A percentile compares a stretch with the other conserved stretches of the same genome.
phyloP scores from a whole-genome alignment of 306 rosid genomes.

The Sphenostylis stenocarpa region DNA sequence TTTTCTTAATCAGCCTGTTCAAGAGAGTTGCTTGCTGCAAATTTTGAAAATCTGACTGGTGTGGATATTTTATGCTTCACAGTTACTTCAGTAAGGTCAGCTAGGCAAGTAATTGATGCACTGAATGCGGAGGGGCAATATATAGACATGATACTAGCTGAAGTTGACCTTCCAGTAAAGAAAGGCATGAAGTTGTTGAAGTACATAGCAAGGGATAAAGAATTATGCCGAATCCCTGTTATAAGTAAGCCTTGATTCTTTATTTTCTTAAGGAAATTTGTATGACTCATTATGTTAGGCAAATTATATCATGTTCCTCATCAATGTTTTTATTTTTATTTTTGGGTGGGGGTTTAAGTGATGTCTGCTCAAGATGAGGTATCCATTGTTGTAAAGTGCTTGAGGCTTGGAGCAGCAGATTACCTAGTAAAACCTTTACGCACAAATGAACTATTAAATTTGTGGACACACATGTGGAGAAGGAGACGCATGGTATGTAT shows the following conservation, averaged over 20 bases:
- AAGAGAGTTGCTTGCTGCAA: conserved; percentile 18
- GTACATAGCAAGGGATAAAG: conserved; percentile 79
- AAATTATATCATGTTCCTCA: conserved; percentile 29
- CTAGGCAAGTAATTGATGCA: conserved; percentile 93
- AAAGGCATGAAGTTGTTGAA: conserved; percentile 93
- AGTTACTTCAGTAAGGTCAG: conserved; percentile 80
- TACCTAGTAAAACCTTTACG: conserved; percentile 99
- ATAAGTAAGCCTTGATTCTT: conserved; percentile 62
- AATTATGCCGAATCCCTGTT: conserved; percentile 82
- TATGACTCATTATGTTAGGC: neutral
- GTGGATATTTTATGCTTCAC: conserved; percentile 32
- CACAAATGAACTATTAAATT: conserved; percentile 89
- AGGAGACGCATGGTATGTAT: conserved; percentile 92
- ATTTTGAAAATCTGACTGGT: neutral
- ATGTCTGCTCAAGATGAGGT: conserved; percentile 98
- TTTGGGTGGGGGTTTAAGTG: conserved; percentile 49
- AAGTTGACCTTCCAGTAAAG: conserved; percentile 82
- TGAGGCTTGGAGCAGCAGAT: conserved; percentile 98
- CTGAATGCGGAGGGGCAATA: conserved; percentile 90
- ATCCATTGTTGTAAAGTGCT: conserved; percentile 92
- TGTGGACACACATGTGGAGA: conserved; percentile 99
- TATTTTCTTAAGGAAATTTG: conserved; percentile 3
- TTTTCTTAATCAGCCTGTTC: neutral
- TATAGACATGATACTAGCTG: conserved; percentile 87
- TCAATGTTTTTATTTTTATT: conserved; percentile 30